Evolutionary conservation across 192 early-diverging fungal genomes (phyloP).

Genomic region (Entomortierella beljakovae): DNA sequence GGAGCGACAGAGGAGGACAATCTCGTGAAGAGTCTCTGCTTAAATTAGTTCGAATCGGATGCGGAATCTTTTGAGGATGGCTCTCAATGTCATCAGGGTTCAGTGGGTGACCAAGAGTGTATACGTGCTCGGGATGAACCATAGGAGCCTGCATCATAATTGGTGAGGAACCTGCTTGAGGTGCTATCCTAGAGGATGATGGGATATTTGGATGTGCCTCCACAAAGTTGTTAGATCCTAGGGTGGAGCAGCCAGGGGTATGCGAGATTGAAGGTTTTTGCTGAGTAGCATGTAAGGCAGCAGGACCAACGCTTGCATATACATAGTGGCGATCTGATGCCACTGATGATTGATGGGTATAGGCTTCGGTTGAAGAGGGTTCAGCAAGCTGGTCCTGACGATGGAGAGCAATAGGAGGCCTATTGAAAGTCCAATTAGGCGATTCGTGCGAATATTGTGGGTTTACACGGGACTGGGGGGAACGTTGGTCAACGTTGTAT

Average conservation of each 20-base stretch:
- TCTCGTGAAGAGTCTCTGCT: slow-evolving; percentile 14
- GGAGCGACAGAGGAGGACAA: slow-evolving; percentile 26
- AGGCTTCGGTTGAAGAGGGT: not conserved
- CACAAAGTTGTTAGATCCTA: not conserved
- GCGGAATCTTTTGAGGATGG: slow-evolving; percentile 2
- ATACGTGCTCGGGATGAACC: not conserved
- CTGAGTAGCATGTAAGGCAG: slow-evolving; percentile 2
- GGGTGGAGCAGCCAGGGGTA: not conserved
- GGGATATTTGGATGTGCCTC: not conserved
- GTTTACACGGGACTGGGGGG: not conserved
- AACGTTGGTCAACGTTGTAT: not conserved
- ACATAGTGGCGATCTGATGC: slow-evolving; percentile 43
- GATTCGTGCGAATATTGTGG: not conserved
- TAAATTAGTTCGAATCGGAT: slow-evolving; percentile 43
- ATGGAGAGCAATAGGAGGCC: not conserved
- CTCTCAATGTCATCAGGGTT: not conserved
- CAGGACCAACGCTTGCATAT: slow-evolving; percentile 20
- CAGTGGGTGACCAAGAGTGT: not conserved
- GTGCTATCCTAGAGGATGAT: not conserved
- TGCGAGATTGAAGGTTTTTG: slow-evolving; percentile 5
- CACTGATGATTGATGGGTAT: slow-evolving; percentile 9
- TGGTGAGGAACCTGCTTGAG: not conserved
- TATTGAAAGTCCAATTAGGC: not conserved
- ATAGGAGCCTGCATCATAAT: not conserved
- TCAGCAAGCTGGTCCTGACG: slow-evolving; percentile 9